Evolutionary conservation across 2,329 filamentous ascomycete genomes (phyloP).

Genomic region (Pseudocercospora cruenta): DNA sequence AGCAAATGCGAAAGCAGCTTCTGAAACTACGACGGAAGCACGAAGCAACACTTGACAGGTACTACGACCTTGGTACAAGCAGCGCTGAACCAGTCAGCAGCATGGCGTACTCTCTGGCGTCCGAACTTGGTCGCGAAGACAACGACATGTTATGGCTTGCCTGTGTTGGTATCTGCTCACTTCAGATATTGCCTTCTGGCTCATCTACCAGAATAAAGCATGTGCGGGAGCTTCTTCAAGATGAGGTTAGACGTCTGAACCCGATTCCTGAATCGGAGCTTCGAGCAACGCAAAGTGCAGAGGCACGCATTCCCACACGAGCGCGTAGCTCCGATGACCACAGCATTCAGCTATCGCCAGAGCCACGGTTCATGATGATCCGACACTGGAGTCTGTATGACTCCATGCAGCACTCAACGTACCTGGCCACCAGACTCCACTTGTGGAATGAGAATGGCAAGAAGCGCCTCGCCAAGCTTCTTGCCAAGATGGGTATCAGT

Average conservation of each 20-base stretch:
- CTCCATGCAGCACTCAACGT: conserved; percentile 96
- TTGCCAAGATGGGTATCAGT: conserved; percentile 98
- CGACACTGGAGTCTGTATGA: conserved; percentile 98
- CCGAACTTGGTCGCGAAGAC: conserved; percentile 92
- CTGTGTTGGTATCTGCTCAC: conserved; percentile 91
- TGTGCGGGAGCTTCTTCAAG: conserved; percentile 81
- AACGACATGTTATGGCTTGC: conserved; percentile 95
- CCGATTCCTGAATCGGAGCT: conserved; percentile 66
- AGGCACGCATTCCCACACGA: conserved; percentile 85
- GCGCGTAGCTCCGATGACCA: conserved; percentile 88
- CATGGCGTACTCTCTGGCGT: conserved; percentile 90
- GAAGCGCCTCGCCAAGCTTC: conserved; percentile 86
- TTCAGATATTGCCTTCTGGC: conserved; percentile 69
- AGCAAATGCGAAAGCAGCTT: conserved; percentile 71
- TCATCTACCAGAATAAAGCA: conserved; percentile 73
- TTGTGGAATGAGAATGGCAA: conserved; percentile 91
- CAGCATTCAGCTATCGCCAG: conserved; percentile 87
- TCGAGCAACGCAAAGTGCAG: conserved; percentile 62
- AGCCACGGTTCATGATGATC: conserved; percentile 89
- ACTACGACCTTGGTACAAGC: conserved; percentile 84
- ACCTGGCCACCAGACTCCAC: conserved; percentile 86
- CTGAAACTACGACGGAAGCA: conserved; percentile 76
- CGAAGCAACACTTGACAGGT: conserved; percentile 73
- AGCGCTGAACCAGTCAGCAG: conserved; percentile 95
- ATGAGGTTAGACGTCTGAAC: conserved; percentile 92